phyloP scores from a whole-genome alignment of 2,329 filamentous ascomycete genomes.

The Scopulariopsis brevicaulis region DNA sequence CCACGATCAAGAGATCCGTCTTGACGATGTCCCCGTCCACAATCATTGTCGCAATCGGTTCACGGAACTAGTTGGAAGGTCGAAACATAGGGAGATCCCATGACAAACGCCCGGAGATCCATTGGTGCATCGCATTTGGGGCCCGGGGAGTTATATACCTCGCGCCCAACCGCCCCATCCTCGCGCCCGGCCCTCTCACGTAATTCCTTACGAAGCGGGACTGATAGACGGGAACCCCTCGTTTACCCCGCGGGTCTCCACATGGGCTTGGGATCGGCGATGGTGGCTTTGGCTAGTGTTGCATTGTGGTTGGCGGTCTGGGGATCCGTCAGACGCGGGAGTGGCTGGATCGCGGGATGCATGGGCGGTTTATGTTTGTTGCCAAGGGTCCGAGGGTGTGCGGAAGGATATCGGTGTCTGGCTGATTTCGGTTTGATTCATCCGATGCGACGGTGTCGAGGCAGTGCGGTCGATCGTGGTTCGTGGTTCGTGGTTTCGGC shows the following conservation, averaged over 20 bases:
- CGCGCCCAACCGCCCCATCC: neutral
- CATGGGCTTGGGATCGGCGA: neutral
- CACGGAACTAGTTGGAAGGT: neutral
- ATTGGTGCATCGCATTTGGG: neutral
- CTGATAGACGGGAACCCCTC: neutral
- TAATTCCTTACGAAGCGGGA: neutral
- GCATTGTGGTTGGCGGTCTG: too few species aligned
- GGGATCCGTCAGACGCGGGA: too few species aligned
- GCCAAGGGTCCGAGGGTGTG: too few species aligned
- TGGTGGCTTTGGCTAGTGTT: neutral
- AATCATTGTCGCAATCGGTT: neutral
- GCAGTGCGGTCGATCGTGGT: too few species aligned
- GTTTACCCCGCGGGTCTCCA: neutral
- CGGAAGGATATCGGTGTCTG: too few species aligned
- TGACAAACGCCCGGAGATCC: neutral
- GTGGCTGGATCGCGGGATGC: too few species aligned
- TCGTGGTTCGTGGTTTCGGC: too few species aligned
- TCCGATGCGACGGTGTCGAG: too few species aligned
- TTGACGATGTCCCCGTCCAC: constrained; percentile 12
- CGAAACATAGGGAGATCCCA: neutral
- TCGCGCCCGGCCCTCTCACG: neutral
- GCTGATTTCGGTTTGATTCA: too few species aligned
- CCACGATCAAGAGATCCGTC: constrained; percentile 36
- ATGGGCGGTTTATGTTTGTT: too few species aligned
- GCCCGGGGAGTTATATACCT: neutral